Evolutionary conservation across 805 yeast genomes (phyloP), one percentile per base, ranked within the genome.

Genomic region (Isabelozyma pseudorhagii): DNA sequence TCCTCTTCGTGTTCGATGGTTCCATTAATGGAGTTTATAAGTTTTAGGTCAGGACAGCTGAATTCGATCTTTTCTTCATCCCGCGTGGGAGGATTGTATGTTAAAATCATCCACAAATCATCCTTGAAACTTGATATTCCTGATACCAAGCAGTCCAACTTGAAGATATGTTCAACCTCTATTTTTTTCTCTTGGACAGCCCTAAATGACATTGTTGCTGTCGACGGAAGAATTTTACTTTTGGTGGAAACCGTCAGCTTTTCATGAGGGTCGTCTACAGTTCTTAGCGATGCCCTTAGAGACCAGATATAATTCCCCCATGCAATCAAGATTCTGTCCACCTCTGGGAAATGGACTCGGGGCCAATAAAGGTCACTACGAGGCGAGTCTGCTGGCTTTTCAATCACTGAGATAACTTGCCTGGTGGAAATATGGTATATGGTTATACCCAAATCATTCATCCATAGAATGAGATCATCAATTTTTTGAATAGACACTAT

Each of bases 281-380:
- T 40, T 28, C 54, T 49, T 11, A 66, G 50, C 5, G 78, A 72
- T 8, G 83, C 67, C 51, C 83, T 75, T 38, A 90, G 67, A 17
- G 78, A 70, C 96, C 96, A 92, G 3, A 93, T 73, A 54, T 83
- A 79, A 52, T 82, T 77, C 3, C 83, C 87, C 98, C 98, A 94
- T 0, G 92, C 96, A 25, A 94, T 77, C 1, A 88, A 66, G 9
- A 90, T 71, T 52, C 88, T 66, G 60, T 85, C 87, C 2, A 77
- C 68, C 57, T 85, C 96, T 0, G 85, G 82, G 47, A 77, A 76
- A 49, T 81, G 82, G 3, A 88, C 78, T 44, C 87, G 78, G 0
- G 98, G 97, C 83, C 94, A 84, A 58, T 86, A 89, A 38, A 92
- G 66, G 55, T 90, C 97, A 2, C 96, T 84, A 18, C 92, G 72